Base-by-base conservation (phyloP, 257 asterid species). In the Gardenia jasminoides region DNA sequence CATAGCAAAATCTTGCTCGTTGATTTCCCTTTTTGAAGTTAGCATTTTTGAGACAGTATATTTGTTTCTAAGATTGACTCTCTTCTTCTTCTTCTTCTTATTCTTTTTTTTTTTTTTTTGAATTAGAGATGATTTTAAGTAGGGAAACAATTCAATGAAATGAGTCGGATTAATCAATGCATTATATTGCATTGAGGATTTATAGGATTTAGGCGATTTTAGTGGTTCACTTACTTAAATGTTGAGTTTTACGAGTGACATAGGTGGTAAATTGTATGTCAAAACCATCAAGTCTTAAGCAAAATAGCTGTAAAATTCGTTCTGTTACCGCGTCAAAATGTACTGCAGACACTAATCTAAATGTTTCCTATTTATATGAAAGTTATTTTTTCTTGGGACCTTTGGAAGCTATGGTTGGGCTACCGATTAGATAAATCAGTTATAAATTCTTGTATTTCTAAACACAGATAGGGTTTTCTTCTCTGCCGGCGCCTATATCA, bases 261-360 rank as follows among this genome's bases (percentile, higher is more conserved):
- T 44, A 39, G 76, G 62, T 73, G 46, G 67, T 73, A 73, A 67
- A 73, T 56, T 73, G 67, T 31, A 73, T 73, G 67, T 13, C 2
- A 73, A 31, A 48, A 50, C 4, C 33, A 73, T 13, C 22, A 7
- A 52, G 50, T 54, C 59, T 54, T 16, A 36, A 31, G 67, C 36
- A 17, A 54, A 30, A 70, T 44, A 44, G 30, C 58, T n/a, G 11
- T 30, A 44, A 70, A 70, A 22, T 4, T 6, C 22, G 26, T 22
- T 44, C 19, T 46, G 26, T n/a, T 70, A 70, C 58, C 39, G 5
- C 66, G 1, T n/a, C 33, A 66, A 48, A 76, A 47, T 41, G n/a
- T 66, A 58, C 52, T 76, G 52, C 52, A 19, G 44, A 69, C 52
- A 48, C 41, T 19, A 47, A 44, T 15, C 43, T 2, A 6, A 16